These are phyloP conservation scores for Cynara cardunculus DNA, from an alignment of 129 eudicot species.

Conservation along the genomic window DNA sequence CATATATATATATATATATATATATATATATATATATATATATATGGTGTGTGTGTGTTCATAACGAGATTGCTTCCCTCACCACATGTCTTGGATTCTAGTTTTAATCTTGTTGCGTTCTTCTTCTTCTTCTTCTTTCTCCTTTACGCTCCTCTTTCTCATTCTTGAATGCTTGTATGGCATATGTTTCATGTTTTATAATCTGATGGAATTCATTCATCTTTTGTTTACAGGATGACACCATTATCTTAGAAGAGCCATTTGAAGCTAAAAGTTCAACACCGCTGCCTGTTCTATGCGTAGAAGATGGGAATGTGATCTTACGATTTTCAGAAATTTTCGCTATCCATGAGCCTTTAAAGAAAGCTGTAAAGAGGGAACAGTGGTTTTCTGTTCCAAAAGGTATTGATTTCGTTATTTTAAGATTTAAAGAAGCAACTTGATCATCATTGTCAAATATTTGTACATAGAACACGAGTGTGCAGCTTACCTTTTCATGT, in stretches of 20 bases:
- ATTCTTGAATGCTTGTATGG: too few relatives aligned
- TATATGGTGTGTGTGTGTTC: neutral
- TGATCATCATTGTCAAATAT: neutral
- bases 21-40: neutral
- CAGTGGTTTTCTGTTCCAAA: constrained; percentile 54
- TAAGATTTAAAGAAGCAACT: neutral
- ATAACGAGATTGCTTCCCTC: neutral
- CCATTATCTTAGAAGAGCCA: constrained; percentile 36
- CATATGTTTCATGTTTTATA: neutral
- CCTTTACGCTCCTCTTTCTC: too few relatives aligned
- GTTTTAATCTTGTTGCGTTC: neutral
- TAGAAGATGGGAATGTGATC: constrained; percentile 75
- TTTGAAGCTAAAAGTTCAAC: constrained; percentile 39
- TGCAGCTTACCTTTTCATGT: neutral
- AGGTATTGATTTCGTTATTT: constrained; percentile 43
- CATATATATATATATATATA: too few relatives aligned
- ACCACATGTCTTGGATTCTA: neutral
- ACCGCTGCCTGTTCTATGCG: constrained; percentile 74
- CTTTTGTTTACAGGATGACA: constrained; percentile 50
- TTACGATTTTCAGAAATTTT: constrained; percentile 90
- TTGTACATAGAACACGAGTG: neutral
- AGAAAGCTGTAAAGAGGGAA: constrained; percentile 64
- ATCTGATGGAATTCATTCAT: neutral
- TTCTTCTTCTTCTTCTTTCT: neutral
- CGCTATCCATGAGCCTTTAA: constrained; percentile 69